Percentiles rank a stretch among this genome's conserved stretches.
Conservation (phyloP, 1,284 basidiomycete species). For the Moesziomyces parantarcticus region DNA sequence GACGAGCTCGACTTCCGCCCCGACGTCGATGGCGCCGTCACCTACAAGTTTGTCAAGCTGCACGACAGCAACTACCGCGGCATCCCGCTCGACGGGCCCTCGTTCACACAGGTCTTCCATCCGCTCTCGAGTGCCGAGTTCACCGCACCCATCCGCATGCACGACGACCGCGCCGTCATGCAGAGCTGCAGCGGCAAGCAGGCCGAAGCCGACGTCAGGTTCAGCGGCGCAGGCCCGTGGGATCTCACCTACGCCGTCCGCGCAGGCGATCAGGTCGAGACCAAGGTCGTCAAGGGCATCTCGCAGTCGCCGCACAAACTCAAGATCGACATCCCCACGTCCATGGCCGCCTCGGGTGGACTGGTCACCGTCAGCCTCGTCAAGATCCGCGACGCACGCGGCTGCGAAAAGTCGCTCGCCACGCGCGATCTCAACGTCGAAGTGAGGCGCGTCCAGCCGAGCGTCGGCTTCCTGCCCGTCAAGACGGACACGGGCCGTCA, state of each 20-base stretch:
- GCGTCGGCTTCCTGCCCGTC: slow-evolving; percentile 78
- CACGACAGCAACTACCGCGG: slow-evolving; percentile 86
- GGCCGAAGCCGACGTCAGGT: slow-evolving; percentile 55
- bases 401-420: slow-evolving; percentile 82
- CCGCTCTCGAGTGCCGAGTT: slow-evolving; percentile 64
- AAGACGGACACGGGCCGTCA: slow-evolving; percentile 69
- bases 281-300: slow-evolving; percentile 60
- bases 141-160: slow-evolving; percentile 40
- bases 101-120: slow-evolving; percentile 63
- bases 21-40: slow-evolving; percentile 86
- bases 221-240: slow-evolving; percentile 64
- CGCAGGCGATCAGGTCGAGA: slow-evolving; percentile 28
- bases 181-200: slow-evolving; percentile 63
- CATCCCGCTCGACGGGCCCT: slow-evolving; percentile 66
- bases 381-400: slow-evolving; percentile 86
- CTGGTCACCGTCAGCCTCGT: slow-evolving; percentile 83
- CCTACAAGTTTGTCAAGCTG: slow-evolving; percentile 82
- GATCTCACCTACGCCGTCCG: slow-evolving; percentile 62
- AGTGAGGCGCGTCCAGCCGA: slow-evolving; percentile 87
- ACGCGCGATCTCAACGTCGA: slow-evolving; percentile 86
- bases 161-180: slow-evolving; percentile 52
- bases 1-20: slow-evolving; percentile 88
- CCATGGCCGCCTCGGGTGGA: slow-evolving; percentile 78
- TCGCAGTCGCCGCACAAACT: slow-evolving; percentile 57
- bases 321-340: slow-evolving; percentile 65